Base-by-base conservation (phyloP, 2,329 filamentous ascomycete genomes). In the Mollisiaceae sp. region DNA sequence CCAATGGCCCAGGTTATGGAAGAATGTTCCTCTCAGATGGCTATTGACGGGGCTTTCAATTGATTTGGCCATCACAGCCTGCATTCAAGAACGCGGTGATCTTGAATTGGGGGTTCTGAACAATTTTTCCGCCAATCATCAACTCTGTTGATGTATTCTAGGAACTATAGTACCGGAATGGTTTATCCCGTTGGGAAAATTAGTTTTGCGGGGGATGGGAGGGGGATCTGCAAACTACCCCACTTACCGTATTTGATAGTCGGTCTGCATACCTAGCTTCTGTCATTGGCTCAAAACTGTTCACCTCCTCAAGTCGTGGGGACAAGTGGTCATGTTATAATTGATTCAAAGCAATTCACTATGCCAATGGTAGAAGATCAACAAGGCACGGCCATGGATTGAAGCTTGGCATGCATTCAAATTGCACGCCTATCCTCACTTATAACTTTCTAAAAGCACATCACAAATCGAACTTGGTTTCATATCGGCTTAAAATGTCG, bases 161-260 rank as follows among this genome's bases (percentile, higher is more conserved):
- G 47, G 47, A 27, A 32, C 24, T 22, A 52, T 8, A 27, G 47
- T 18, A 11, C 14, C 22, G 20, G 47, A 52, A 47, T n/a, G 39
- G 20, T 59, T 45, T 22, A 18, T 59, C 22, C 57, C 39, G 57
- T 14, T 14, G 14, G 60, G 35, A 55, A 57, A 62, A 57, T 43
- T 43, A 41, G 57, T 62, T 56, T 56, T 45, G 60, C 52, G 39
- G 38, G 47, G 47, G 36, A 41, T 41, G 54, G 43, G 43, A 47
- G 8, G 14, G 43, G 43, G 43, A 62, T 20, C 60, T 62, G 47
- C 38, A 22, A 56, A 67, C 83, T 52, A 55, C 39, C 54, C 56
- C 20, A 50, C 20, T n/a, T 52, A 59, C 57, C n/a, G 14, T 14
- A 36, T 60, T 32, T 11, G 55, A 22, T 2, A 41, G 15, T 60